These are phyloP conservation scores for Thermothielavioides terrestris DNA, from an alignment of 495 filamentous ascomycete species.

Conservation along the genomic window DNA sequence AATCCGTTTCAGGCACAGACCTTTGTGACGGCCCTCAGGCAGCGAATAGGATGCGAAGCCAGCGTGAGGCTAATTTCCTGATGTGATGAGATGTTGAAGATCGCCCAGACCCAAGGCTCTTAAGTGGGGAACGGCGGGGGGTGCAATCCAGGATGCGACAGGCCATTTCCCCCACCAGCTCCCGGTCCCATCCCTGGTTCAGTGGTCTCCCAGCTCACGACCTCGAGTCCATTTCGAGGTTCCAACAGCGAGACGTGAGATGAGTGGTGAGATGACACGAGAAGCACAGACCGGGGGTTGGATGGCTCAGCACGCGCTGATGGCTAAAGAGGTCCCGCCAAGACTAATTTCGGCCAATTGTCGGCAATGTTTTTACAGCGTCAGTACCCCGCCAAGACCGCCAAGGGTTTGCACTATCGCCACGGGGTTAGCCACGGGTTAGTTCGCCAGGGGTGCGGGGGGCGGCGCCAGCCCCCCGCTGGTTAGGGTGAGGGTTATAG, in stretches of 20 bases:
- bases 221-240: neutral
- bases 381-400: too few relatives aligned
- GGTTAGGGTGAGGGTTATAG: too few relatives aligned
- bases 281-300: neutral
- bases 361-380: too few relatives aligned
- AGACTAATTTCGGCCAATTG: too few relatives aligned
- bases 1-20: conserved; percentile 14
- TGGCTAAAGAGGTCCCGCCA: too few relatives aligned
- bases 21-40: conserved; percentile 18
- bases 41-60: conserved; percentile 23
- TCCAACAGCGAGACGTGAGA: neutral
- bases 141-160: too few relatives aligned
- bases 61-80: conserved; percentile 24
- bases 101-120: conserved; percentile 9
- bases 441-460: too few relatives aligned
- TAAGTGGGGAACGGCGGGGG: neutral
- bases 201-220: neutral
- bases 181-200: neutral
- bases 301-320: too few relatives aligned
- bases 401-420: too few relatives aligned
- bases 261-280: neutral
- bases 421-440: too few relatives aligned
- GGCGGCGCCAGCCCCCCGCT: too few relatives aligned
- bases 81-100: conserved; percentile 26
- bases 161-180: neutral